phyloP scores from a whole-genome alignment of 106 monocot species.

The Dioscorea alata region DNA sequence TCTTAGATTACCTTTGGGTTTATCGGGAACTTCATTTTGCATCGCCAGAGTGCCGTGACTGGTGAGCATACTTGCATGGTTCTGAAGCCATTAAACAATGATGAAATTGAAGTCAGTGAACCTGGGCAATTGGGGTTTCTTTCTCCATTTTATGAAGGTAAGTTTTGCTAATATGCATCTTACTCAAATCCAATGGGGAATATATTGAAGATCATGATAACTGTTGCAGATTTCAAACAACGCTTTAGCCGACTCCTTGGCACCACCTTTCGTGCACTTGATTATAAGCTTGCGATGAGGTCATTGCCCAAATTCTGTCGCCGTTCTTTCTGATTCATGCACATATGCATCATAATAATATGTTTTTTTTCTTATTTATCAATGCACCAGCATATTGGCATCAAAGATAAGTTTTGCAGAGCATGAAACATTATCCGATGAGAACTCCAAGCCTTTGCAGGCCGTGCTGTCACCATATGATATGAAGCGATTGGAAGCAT shows the following conservation, averaged over 20 bases:
- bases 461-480: conserved; percentile 62
- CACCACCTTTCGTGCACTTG: conserved; percentile 47
- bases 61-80: conserved; percentile 96
- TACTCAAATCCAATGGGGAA: neutral
- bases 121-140: conserved; percentile 62
- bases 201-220: neutral
- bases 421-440: conserved; percentile 22
- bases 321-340: neutral
- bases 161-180: neutral
- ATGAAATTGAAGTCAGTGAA: conserved; percentile 56
- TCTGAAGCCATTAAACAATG: conserved; percentile 70
- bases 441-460: conserved; percentile 9
- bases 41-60: conserved; percentile 75
- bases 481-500: conserved; percentile 88
- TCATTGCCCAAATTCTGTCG: conserved; percentile 14
- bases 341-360: neutral
- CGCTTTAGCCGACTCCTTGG: conserved; percentile 72
- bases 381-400: conserved; percentile 53
- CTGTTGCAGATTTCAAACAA: conserved; percentile 63
- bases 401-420: conserved; percentile 65
- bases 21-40: conserved; percentile 1
- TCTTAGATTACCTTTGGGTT: neutral
- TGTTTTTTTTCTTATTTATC: conserved; percentile 5
- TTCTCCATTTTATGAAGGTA: conserved; percentile 83
- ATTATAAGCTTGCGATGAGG: conserved; percentile 94